Evolutionary conservation across 2,329 filamentous ascomycete species (phyloP), one percentile per base, ranked within the genome.

Genomic region (Akanthomyces muscarius): DNA sequence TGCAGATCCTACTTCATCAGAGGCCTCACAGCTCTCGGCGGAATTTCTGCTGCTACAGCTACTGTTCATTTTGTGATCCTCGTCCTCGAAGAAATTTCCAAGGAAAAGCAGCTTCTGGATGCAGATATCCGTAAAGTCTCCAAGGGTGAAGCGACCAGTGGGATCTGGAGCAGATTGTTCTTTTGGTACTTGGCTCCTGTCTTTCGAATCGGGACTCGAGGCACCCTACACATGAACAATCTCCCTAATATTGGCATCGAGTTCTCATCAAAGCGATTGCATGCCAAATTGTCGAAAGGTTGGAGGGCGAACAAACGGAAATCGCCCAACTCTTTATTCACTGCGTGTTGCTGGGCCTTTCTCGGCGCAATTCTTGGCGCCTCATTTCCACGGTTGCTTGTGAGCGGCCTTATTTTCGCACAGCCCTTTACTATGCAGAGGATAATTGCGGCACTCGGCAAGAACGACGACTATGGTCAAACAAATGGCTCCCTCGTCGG

Each of bases 321-420:
- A 7, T 7, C 11, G 18, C 4, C 16, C 3, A 13, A 52, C n/a
- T 42, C 57, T 0, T 23, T 59, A 3, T 28, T 58, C 3, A 4
- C 25, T 47, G 14, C 47, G 10, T 72, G 70, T 65, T 67, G 70
- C 6, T 65, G 64, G 33, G 63, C 67, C 6, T 69, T 68, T 3
- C 60, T 65, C 14, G 68, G 70, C 5, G 33, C 57, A 1, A 14
- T 60, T 10, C 10, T 52, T 13, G 11, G 23, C 5, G 25, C 33
- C 6, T 2, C 42, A 5, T 6, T 60, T 30, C 57, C 57, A 8
- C 47, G 57, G 4, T 2, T 60, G 7, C 13, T 33, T 16, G 4
- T 52, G 8, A 25, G 8, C 8, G 57, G 18, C 16, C 25, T 60
- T 5, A 44, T 36, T 1, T 60, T 52, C 38, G 23, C 47, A 2